Evolutionary conservation across 1,284 basidiomycete species (phyloP).

Genomic region (Fomitiporia mediterranea): DNA sequence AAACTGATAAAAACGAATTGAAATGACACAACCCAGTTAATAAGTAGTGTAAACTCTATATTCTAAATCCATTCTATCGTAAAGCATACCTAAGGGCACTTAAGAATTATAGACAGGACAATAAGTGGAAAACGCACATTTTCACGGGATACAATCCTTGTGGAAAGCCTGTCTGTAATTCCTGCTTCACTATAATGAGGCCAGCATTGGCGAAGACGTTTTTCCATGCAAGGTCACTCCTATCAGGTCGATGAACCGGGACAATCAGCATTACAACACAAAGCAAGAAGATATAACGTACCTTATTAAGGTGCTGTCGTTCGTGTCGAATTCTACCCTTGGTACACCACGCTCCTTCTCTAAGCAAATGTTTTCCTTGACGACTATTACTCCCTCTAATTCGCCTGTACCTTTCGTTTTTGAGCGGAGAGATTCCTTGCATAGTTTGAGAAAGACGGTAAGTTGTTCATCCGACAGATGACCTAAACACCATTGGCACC

Average conservation of each 20-base stretch:
- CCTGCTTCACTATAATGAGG: constrained; percentile 61
- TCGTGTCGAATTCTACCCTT: constrained; percentile 70
- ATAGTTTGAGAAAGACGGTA: constrained; percentile 66
- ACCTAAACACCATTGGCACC: constrained; percentile 97
- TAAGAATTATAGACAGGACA: background rate
- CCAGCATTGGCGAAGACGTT: constrained; percentile 66
- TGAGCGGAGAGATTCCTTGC: constrained; percentile 51
- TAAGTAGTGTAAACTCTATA: too few species aligned
- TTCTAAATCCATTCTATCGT: background rate
- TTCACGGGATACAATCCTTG: constrained; percentile 77
- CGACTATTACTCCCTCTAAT: constrained; percentile 57
- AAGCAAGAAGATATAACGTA: constrained; percentile 22
- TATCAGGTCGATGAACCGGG: constrained; percentile 2
- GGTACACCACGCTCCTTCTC: constrained; percentile 51
- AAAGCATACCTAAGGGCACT: constrained; percentile 17
- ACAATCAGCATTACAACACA: background rate
- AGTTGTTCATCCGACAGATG: constrained; percentile 79
- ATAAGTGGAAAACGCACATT: constrained; percentile 49
- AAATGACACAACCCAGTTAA: too few species aligned
- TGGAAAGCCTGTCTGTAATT: constrained; percentile 77
- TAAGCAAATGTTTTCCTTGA: constrained; percentile 88
- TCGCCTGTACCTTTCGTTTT: constrained; percentile 27
- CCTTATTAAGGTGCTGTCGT: constrained; percentile 90
- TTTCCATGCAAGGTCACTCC: constrained; percentile 69
- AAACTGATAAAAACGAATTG: too few species aligned